phyloP scores from a whole-genome alignment of 805 yeast genomes.

The Helenozyma rhizophorensis region DNA sequence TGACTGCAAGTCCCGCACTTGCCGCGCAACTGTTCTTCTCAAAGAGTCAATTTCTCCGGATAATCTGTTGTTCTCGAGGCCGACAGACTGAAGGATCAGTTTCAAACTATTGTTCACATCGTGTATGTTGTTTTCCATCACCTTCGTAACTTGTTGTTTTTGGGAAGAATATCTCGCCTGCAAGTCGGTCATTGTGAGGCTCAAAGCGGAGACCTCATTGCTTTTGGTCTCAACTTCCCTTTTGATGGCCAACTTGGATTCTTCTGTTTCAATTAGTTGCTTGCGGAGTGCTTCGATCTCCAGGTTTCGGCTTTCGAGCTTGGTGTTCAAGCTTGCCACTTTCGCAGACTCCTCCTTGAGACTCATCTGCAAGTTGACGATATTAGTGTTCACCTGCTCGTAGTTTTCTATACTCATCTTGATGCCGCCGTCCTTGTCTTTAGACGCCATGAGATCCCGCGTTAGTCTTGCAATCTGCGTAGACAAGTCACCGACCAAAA shows the following conservation, averaged over 20 bases:
- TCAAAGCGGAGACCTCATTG: neutral
- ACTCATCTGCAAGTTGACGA: slow-evolving; percentile 7
- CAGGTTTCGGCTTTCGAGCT: slow-evolving; percentile 1
- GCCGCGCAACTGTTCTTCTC: neutral
- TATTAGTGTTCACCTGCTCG: slow-evolving; percentile 12
- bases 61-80: no score
- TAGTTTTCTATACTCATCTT: slow-evolving; percentile 59
- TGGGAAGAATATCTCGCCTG: slow-evolving; percentile 3
- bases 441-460: slow-evolving; percentile 58
- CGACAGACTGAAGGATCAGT: neutral
- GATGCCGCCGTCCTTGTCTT: slow-evolving; percentile 56
- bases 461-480: slow-evolving; percentile 53
- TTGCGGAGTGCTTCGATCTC: neutral
- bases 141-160: slow-evolving; percentile 2
- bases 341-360: slow-evolving; percentile 6
- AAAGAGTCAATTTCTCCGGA: no score
- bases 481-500: slow-evolving; percentile 48
- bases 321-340: slow-evolving; percentile 1
- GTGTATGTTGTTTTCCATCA: slow-evolving; percentile 2
- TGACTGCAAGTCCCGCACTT: neutral
- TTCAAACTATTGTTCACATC: slow-evolving; percentile 1
- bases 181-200: neutral
- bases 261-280: slow-evolving; percentile 1
- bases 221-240: neutral
- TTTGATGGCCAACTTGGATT: neutral